Percentiles rank a stretch among this genome's conserved stretches.
Evolutionary conservation across 2,329 filamentous ascomycete genomes (phyloP).

Genomic region (Fusarium humuli): DNA sequence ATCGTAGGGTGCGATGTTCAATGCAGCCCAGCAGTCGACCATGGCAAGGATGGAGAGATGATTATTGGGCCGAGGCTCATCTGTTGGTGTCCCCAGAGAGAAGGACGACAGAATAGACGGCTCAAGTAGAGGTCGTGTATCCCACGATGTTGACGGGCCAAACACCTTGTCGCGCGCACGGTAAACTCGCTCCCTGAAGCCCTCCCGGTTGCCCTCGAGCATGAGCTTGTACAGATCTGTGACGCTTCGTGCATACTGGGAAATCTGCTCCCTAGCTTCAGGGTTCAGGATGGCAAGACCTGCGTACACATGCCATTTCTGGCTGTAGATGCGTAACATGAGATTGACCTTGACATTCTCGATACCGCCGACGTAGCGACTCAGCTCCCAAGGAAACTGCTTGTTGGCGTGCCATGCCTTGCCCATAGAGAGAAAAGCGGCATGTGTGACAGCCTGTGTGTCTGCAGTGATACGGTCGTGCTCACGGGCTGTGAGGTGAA

Average conservation of each 20-base stretch:
- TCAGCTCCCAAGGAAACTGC: constrained; percentile 96
- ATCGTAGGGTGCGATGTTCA: constrained; percentile 95
- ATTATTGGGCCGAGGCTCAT: constrained; percentile 81
- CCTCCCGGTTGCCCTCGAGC: constrained; percentile 83
- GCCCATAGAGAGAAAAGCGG: constrained; percentile 96
- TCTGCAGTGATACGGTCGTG: constrained; percentile 98
- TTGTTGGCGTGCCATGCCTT: constrained; percentile 96
- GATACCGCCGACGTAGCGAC: constrained; percentile 95
- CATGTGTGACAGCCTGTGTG: constrained; percentile 97
- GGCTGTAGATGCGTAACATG: constrained; percentile 94
- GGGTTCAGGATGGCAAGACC: constrained; percentile 97
- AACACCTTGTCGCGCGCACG: constrained; percentile 76
- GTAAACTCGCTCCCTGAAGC: constrained; percentile 78
- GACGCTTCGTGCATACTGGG: constrained; percentile 91
- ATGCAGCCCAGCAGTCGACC: constrained; percentile 97
- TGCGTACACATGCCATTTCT: constrained; percentile 99
- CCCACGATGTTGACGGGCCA: constrained; percentile 72
- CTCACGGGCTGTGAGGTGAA: constrained; percentile 85
- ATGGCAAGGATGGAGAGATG: constrained; percentile 94
- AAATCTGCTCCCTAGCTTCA: constrained; percentile 89
- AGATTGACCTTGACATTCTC: constrained; percentile 99
- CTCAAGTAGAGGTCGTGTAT: constrained; percentile 76
- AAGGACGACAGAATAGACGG: constrained; percentile 91
- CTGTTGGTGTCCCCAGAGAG: constrained; percentile 77
- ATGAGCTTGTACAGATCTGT: constrained; percentile 97